Conservation (phyloP, 148 eudicot genomes). For the Vaccinium vitisidaea region DNA sequence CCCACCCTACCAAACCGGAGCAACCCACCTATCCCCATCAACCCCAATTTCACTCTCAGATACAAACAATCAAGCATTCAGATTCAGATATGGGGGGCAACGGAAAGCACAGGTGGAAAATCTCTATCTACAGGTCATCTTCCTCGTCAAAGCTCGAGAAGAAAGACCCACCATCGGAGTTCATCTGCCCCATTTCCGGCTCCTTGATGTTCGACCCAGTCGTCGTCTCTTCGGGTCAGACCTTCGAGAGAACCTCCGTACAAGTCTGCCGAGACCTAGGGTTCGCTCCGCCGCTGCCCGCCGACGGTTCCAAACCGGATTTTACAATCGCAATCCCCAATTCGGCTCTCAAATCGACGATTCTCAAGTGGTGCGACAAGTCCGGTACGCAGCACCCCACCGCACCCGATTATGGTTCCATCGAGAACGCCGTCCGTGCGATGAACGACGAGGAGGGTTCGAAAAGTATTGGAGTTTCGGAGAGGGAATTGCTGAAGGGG, state of each 20-base stretch:
- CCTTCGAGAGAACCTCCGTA: conserved; percentile 64
- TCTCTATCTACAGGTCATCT: conserved; percentile 27
- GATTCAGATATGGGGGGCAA: conserved; percentile 26
- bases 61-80: neutral
- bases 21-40: no score
- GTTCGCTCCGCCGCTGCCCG: conserved; percentile 45
- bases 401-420: conserved; percentile 30
- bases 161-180: conserved; percentile 54
- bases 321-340: conserved; percentile 54
- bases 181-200: conserved; percentile 65
- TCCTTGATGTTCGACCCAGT: conserved; percentile 70
- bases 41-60: neutral
- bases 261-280: conserved; percentile 46
- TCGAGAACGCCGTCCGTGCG: conserved; percentile 33
- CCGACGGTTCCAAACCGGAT: conserved; percentile 56
- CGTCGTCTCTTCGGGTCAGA: conserved; percentile 69
- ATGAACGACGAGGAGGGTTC: conserved; percentile 10
- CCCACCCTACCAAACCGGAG: no score
- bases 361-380: conserved; percentile 56
- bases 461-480: conserved; percentile 39
- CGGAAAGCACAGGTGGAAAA: conserved; percentile 37
- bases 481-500: conserved; percentile 49
- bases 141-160: conserved; percentile 2
- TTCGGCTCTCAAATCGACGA: conserved; percentile 59
- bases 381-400: conserved; percentile 33